Evolutionary conservation across 1,139 yeast species (phyloP).

Genomic region (Yamadazyma blattariae): DNA sequence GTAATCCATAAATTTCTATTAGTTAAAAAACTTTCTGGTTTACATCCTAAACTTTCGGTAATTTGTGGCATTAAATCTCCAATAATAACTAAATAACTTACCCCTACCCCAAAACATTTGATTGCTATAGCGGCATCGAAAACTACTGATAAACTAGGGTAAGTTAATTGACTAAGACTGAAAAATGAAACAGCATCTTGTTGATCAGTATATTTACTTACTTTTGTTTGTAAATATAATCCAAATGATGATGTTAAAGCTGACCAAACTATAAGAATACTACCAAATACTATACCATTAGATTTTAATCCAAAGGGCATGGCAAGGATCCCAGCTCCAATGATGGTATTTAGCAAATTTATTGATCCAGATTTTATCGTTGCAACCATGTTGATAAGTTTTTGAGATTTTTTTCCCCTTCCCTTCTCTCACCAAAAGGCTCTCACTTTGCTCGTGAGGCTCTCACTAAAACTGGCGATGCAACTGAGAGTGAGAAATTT

Average conservation of each 20-base stretch:
- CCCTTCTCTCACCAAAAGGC: not conserved
- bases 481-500: no score
- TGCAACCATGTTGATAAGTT: constrained; percentile 19
- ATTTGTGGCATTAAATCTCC: constrained; percentile 91
- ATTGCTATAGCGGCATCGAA: constrained; percentile 55
- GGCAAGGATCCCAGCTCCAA: constrained; percentile 57
- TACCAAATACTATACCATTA: constrained; percentile 50
- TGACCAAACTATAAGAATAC: constrained; percentile 43
- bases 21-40: constrained; percentile 21
- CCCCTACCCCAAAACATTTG: constrained; percentile 86
- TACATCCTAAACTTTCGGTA: constrained; percentile 40
- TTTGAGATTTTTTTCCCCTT: not conserved
- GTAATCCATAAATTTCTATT: constrained; percentile 71
- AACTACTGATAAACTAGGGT: constrained; percentile 45
- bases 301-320: constrained; percentile 55
- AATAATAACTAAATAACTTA: constrained; percentile 81
- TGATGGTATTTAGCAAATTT: constrained; percentile 51
- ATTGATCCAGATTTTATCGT: constrained; percentile 50
- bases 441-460: no score
- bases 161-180: constrained; percentile 51
- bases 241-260: constrained; percentile 53
- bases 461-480: no score
- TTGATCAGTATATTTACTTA: constrained; percentile 48
- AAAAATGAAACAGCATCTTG: constrained; percentile 52
- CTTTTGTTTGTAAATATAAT: constrained; percentile 48